Percentiles rank a stretch among this genome's conserved stretches.
Conservation (phyloP, 176 grass and related monocot species). For the Pontederia crassipes region DNA sequence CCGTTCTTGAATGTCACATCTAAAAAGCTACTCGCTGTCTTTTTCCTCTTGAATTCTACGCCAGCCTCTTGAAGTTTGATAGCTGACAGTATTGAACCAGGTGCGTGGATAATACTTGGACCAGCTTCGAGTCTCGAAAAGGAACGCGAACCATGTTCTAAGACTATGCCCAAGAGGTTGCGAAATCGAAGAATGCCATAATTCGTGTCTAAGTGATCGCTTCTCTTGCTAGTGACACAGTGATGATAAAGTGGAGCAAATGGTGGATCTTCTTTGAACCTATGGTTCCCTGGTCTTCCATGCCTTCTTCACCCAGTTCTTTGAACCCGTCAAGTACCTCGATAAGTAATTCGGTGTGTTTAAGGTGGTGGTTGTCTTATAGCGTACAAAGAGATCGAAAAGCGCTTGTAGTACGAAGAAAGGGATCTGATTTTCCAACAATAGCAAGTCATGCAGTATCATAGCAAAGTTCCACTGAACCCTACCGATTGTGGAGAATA, state of each 20-base stretch:
- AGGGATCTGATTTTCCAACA: neutral
- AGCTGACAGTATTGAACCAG: neutral
- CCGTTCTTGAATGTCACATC: neutral
- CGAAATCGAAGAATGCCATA: too few relatives aligned
- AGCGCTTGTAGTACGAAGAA: neutral
- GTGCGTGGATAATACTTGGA: neutral
- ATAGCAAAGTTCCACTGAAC: neutral
- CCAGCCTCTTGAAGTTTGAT: neutral
- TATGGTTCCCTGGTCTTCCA: too few relatives aligned
- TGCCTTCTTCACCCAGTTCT: too few relatives aligned
- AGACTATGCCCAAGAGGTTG: too few relatives aligned
- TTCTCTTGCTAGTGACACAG: neutral
- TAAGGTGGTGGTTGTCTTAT: neutral
- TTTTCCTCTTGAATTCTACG: neutral
- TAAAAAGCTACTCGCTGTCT: neutral
- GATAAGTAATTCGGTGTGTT: too few relatives aligned
- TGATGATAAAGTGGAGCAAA: neutral
- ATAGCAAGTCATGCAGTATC: neutral
- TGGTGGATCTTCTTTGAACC: too few relatives aligned
- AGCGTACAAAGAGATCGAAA: neutral
- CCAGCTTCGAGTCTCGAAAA: too few relatives aligned
- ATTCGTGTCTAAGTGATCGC: too few relatives aligned
- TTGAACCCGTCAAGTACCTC: too few relatives aligned
- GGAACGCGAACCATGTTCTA: too few relatives aligned
- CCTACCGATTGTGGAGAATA: too few relatives aligned